phyloP scores from a whole-genome alignment of 2,329 filamentous ascomycete species.

The Pseudocercospora fuligena region DNA sequence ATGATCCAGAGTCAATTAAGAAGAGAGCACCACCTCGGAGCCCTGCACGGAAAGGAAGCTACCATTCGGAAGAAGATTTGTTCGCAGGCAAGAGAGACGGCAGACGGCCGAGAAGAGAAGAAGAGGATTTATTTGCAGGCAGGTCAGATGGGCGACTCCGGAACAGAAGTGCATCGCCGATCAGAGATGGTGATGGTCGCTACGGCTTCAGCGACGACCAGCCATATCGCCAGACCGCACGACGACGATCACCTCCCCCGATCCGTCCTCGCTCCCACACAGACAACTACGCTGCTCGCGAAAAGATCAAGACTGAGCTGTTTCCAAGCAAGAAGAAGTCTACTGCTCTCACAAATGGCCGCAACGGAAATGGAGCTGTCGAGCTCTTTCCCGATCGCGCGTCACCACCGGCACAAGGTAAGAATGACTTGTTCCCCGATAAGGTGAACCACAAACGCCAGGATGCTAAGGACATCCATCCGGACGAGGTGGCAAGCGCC shows the following conservation, averaged over 20 bases:
- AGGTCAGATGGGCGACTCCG: conserved; percentile 53
- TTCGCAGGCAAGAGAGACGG: conserved; percentile 20
- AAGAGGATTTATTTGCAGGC: conserved; percentile 41
- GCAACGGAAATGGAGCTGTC: conserved; percentile 18
- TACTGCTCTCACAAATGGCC: conserved; percentile 20
- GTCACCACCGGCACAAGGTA: conserved; percentile 20
- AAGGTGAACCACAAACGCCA: conserved; percentile 50
- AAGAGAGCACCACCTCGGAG: conserved; percentile 11
- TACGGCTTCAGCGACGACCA: conserved; percentile 57
- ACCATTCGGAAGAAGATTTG: conserved; percentile 30
- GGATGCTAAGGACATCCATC: conserved; percentile 46
- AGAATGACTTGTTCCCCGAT: conserved; percentile 45
- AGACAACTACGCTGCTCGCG: conserved; percentile 33
- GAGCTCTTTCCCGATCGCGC: conserved; percentile 37
- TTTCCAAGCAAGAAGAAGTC: conserved; percentile 38
- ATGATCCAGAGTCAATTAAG: conserved; percentile 52
- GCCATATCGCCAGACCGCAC: conserved; percentile 49
- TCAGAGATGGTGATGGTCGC: conserved; percentile 53
- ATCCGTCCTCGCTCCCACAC: conserved; percentile 27
- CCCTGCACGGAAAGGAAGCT: conserved; percentile 30
- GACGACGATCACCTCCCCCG: conserved; percentile 50
- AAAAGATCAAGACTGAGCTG: conserved; percentile 47
- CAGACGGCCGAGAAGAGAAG: conserved; percentile 24
- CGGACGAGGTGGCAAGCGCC: conserved; percentile 31
- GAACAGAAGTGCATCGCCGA: conserved; percentile 65